Evolutionary conservation across 164 flowering plant genomes (phyloP).

Genomic region (Umbellularia californica): DNA sequence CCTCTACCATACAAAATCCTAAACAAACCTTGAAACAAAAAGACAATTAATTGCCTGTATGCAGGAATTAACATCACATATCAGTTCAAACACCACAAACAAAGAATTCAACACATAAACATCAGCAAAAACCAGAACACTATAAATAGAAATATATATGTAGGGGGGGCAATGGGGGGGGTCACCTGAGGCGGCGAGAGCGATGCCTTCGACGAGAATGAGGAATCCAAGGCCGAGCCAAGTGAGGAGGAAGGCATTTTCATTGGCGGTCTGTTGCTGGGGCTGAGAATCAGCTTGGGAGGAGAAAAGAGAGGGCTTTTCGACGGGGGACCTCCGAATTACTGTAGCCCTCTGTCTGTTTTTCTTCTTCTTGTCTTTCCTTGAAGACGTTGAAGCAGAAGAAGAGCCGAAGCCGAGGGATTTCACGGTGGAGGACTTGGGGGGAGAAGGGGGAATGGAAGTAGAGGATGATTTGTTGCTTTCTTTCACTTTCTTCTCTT

Average conservation of each 20-base stretch:
- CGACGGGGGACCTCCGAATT: constrained; percentile 61
- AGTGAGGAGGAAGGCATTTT: constrained; percentile 70
- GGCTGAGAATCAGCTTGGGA: constrained; percentile 7
- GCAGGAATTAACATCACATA: no score
- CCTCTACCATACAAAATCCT: no score
- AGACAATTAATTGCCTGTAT: no score
- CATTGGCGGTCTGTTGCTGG: constrained; percentile 43
- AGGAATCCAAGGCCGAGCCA: constrained; percentile 77
- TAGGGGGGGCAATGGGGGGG: not conserved
- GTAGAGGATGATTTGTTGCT: not conserved
- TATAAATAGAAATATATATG: not conserved
- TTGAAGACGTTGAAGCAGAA: constrained; percentile 19
- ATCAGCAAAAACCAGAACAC: no score
- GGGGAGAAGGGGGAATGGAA: constrained; percentile 19
- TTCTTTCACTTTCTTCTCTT: not conserved
- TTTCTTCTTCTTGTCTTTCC: constrained; percentile 32
- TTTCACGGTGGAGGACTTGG: constrained; percentile 8
- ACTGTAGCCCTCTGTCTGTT: constrained; percentile 46
- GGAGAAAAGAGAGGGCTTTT: constrained; percentile 43
- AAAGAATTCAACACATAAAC: no score
- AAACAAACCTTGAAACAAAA: no score
- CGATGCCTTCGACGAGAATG: constrained; percentile 66
- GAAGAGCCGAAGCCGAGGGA: constrained; percentile 59
- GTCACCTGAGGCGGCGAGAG: constrained; percentile 75
- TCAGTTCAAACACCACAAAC: no score